Conservation (phyloP, 2,329 filamentous ascomycete genomes). For the Aspergillus jensenii region DNA sequence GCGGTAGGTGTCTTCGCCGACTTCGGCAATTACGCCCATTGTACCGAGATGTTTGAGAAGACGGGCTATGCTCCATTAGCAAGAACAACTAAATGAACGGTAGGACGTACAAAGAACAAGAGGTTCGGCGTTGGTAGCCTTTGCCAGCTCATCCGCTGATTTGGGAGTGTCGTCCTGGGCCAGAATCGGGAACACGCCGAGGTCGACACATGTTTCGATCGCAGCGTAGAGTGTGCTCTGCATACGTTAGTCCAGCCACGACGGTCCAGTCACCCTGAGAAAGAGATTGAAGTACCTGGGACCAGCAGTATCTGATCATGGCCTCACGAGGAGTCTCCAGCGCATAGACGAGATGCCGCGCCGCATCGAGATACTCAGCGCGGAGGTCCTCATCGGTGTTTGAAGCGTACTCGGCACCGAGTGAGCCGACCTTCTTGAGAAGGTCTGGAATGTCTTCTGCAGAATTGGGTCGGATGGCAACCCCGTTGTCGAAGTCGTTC, state of each 20-base stretch:
- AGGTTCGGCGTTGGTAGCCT: constrained; percentile 18
- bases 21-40: constrained; percentile 36
- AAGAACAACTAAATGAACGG: too few relatives aligned
- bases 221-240: constrained; percentile 23
- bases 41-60: constrained; percentile 37
- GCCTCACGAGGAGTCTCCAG: constrained; percentile 51
- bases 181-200: constrained; percentile 23
- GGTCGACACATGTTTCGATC: constrained; percentile 23
- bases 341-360: constrained; percentile 21
- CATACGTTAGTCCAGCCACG: not conserved
- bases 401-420: constrained; percentile 8
- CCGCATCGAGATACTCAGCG: constrained; percentile 16
- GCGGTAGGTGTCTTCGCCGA: constrained; percentile 32
- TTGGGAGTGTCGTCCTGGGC: constrained; percentile 24
- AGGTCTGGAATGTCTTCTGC: constrained; percentile 13
- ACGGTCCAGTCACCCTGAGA: too few relatives aligned
- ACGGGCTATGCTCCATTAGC: constrained; percentile 19
- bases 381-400: constrained; percentile 12
- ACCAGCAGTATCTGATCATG: constrained; percentile 50
- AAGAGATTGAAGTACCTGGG: constrained; percentile 29
- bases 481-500: constrained; percentile 7
- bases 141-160: constrained; percentile 20
- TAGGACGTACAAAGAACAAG: constrained; percentile 21
- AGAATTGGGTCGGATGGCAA: constrained; percentile 15
- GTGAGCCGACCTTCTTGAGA: constrained; percentile 9